Base-by-base conservation (phyloP, 23 red algal genomes). In the Gracilaria vermiculophylla region DNA sequence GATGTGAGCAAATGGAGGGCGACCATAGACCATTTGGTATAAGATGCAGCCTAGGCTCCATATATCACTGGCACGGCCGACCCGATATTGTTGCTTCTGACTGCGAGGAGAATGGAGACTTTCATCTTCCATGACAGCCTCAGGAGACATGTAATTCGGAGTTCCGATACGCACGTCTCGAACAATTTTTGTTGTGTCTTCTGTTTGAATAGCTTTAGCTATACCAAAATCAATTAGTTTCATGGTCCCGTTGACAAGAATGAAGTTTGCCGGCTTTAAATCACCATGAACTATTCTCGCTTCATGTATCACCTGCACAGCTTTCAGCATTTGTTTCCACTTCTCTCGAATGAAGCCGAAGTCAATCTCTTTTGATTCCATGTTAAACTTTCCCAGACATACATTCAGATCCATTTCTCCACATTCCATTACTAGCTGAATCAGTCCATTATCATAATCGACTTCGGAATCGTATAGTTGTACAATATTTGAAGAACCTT, bases 201-300 rank as follows among this genome's bases (percentile, higher is more conserved):
- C 95, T 36, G 80, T 90, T 35, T 81, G 78, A 44, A 95, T 95
- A 17, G 93, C 93, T 40, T 94, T 99, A 21, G 97, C 97, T 71
- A 99, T 99, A 20, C 97, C 97, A 84, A 99, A 99, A 56, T 99
- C 97, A 76, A 99, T 99, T 8, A 99, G 93, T 50, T 99, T 99
- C 51, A 99, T 58, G 20, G 40, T 86, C 15, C 97, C 97, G 62
- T 83, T 62, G 81, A 99, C 93, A 60, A 95, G 62, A 45, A 99
- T 62, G 92, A 99, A 99, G 62, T 99, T 99, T 3, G 97, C 97
- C 20, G 97, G 97, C 84, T 99, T 99, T 58, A 99, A 80, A 62
- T 99, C 97, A 37, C 84, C 79, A 69, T 99, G 97, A 53, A 99
- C 85, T 50, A 99, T 95, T 61, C 83, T 82, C 62, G 91, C 92